A percentile compares a stretch with the other conserved stretches of the same genome.
phyloP scores from a whole-genome alignment of 202 grass and related monocot species.

The Dendrocalamus latiflorus region DNA sequence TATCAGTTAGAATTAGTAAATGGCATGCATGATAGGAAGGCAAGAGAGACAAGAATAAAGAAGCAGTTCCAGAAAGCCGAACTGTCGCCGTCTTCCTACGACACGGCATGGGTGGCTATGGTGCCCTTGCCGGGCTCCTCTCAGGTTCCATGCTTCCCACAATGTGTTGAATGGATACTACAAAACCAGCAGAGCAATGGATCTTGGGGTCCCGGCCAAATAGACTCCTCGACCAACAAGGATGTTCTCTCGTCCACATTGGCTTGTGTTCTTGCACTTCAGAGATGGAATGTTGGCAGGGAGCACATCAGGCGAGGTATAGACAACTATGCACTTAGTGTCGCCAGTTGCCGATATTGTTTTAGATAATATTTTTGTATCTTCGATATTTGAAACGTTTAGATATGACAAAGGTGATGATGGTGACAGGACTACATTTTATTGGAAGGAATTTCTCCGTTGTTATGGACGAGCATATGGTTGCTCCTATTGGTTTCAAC shows the following conservation, averaged over 20 bases:
- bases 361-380: background rate
- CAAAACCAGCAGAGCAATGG: slow-evolving; percentile 45
- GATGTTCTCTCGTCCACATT: slow-evolving; percentile 41
- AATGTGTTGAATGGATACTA: slow-evolving; percentile 47
- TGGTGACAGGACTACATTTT: slow-evolving; percentile 33
- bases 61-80: slow-evolving; percentile 24
- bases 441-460: slow-evolving; percentile 29
- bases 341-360: background rate
- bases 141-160: slow-evolving; percentile 34
- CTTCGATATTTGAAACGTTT: no score
- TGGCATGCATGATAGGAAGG: slow-evolving; percentile 1
- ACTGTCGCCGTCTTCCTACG: slow-evolving; percentile 29
- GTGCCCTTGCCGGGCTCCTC: slow-evolving; percentile 25
- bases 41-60: slow-evolving; percentile 22
- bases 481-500: slow-evolving; percentile 49
- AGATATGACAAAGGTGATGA: background rate
- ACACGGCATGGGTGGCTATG: slow-evolving; percentile 60
- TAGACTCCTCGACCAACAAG: slow-evolving; percentile 24
- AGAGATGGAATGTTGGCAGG: slow-evolving; percentile 38
- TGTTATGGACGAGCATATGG: slow-evolving; percentile 34
- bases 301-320: slow-evolving; percentile 44
- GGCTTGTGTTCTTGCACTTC: slow-evolving; percentile 44
- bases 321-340: background rate
- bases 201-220: slow-evolving; percentile 32
- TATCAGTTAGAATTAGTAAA: background rate